Conservation (phyloP, 1,139 yeast genomes). For the Taiozyma onychis region DNA sequence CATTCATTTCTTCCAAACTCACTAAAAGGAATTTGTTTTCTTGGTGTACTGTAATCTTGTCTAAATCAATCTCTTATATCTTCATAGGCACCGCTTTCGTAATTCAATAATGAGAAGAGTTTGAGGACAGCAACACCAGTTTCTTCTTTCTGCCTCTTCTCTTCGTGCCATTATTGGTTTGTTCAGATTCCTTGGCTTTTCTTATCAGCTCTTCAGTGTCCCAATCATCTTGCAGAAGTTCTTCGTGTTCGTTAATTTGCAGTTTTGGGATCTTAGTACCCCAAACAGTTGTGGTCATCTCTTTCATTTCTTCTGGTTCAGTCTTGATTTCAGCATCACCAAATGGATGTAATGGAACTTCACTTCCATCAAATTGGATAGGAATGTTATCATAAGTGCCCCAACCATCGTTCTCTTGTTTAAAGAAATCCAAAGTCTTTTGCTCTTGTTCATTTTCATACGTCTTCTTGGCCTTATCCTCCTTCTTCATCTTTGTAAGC, state of each 20-base stretch:
- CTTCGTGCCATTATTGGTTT: conserved; percentile 2
- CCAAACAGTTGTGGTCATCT: conserved; percentile 47
- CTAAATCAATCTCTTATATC: background rate
- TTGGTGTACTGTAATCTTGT: background rate
- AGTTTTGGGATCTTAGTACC: conserved; percentile 46
- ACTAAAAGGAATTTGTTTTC: background rate
- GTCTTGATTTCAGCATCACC: conserved; percentile 7
- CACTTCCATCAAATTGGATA: conserved; percentile 7
- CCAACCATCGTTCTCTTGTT: conserved; percentile 44
- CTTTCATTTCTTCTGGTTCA: conserved; percentile 7
- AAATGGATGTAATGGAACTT: conserved; percentile 9
- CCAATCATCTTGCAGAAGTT: conserved; percentile 15
- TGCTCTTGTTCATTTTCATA: conserved; percentile 62
- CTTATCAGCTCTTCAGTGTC: conserved; percentile 20
- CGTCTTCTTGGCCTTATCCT: conserved; percentile 55
- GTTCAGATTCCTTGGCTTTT: conserved; percentile 8
- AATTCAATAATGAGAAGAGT: background rate
- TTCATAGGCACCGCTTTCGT: background rate
- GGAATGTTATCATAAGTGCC: conserved; percentile 11
- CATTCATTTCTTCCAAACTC: background rate
- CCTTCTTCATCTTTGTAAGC: conserved; percentile 50
- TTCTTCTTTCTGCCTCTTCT: conserved; percentile 15
- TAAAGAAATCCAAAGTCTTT: conserved; percentile 50
- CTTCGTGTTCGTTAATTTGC: background rate
- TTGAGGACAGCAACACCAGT: conserved; percentile 8